A percentile compares a stretch with the other conserved stretches of the same genome.
These are phyloP conservation scores for Mortierella sp. DNA, from an alignment of 371 early-diverging fungal genomes.

Conservation along the genomic window DNA sequence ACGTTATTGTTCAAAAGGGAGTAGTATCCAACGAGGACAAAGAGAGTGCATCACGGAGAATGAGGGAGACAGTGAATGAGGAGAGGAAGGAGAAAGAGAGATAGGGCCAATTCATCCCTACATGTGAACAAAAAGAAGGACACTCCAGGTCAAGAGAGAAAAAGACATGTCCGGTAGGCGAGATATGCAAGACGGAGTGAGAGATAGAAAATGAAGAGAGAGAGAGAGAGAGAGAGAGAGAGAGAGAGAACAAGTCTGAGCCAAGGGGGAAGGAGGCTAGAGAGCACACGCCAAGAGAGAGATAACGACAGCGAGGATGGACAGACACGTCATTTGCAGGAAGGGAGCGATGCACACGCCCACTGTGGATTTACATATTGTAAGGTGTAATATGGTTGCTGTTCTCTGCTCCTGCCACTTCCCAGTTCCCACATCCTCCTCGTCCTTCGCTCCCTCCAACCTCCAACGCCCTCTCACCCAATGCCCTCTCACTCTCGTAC, in stretches of 20 bases:
- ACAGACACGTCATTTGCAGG: conserved; percentile 2
- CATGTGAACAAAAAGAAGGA: neutral
- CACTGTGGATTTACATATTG: neutral
- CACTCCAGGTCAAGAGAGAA: neutral
- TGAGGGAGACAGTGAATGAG: too few relatives aligned
- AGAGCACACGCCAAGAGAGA: neutral
- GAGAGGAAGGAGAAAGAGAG: too few relatives aligned
- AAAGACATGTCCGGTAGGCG: too few relatives aligned
- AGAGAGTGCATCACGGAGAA: neutral
- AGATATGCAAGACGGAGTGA: neutral
- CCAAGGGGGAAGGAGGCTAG: neutral
- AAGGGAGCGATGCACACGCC: neutral
- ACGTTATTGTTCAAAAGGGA: neutral
- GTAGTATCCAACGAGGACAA: neutral
- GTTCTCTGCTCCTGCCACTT: neutral
- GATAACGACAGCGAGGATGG: neutral
- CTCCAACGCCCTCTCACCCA: neutral
- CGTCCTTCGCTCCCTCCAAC: neutral
- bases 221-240: neutral
- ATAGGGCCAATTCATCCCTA: too few relatives aligned
- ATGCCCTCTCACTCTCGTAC: neutral
- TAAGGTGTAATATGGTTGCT: neutral
- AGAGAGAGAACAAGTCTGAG: neutral
- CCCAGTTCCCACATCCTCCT: neutral
- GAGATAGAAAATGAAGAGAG: neutral